phyloP scores from a whole-genome alignment of 495 filamentous ascomycete genomes.

The Xylaria scruposa region DNA sequence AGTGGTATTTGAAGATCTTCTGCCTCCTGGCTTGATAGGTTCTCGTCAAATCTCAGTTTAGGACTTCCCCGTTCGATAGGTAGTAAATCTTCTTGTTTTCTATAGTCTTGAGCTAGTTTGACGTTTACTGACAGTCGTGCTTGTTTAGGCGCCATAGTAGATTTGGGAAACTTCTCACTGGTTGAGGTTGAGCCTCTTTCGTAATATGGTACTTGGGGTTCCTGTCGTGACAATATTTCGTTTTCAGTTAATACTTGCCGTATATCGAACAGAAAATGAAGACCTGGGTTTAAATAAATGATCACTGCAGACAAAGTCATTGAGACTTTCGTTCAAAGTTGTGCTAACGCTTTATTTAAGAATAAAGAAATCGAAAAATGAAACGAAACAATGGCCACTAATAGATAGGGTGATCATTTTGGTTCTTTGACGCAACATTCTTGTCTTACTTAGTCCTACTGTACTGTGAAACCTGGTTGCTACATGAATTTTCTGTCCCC shows the following conservation, averaged over 20 bases:
- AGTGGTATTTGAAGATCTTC: neutral
- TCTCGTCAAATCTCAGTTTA: neutral
- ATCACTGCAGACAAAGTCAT: neutral
- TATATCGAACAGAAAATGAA: neutral
- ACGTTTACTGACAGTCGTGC: constrained; percentile 10
- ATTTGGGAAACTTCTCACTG: neutral
- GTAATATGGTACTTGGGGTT: neutral
- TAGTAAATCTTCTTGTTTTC: constrained; percentile 1
- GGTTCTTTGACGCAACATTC: neutral
- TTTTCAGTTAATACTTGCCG: neutral
- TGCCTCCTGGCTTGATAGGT: neutral
- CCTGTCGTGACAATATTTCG: constrained; percentile 1
- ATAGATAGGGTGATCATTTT: neutral
- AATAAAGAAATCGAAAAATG: neutral
- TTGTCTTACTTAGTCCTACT: neutral
- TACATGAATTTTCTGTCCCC: neutral
- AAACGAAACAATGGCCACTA: neutral
- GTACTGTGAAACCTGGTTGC: neutral
- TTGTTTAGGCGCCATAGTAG: neutral
- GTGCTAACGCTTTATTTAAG: neutral
- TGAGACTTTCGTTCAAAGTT: neutral
- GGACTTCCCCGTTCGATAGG: constrained; percentile 1
- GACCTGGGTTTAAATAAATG: neutral
- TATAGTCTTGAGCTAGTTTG: constrained; percentile 12
- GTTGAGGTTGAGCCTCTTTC: neutral